These are phyloP conservation scores for Ogataea salicorniae DNA, from an alignment of 805 yeast species.

Conservation along the genomic window DNA sequence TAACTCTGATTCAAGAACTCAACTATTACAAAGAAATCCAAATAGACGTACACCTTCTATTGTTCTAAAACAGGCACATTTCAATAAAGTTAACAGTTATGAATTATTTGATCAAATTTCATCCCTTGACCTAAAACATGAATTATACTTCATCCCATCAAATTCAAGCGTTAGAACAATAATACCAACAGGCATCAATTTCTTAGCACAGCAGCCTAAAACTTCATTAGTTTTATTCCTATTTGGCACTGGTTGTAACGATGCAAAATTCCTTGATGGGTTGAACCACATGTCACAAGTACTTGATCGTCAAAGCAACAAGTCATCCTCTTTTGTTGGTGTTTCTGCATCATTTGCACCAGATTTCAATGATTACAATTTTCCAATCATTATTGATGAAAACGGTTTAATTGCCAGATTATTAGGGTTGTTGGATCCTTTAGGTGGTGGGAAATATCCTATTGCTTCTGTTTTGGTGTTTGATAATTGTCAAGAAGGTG, in stretches of 20 bases:
- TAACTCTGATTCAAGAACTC: background rate
- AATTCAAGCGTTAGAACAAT: too few relatives aligned
- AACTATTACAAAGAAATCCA: background rate
- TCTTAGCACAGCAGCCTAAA: background rate
- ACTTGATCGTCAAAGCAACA: background rate
- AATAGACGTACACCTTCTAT: constrained; percentile 8
- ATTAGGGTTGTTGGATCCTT: constrained; percentile 26
- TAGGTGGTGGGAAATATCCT: constrained; percentile 34
- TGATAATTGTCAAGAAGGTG: constrained; percentile 12
- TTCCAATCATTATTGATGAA: constrained; percentile 27
- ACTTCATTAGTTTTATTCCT: constrained; percentile 10
- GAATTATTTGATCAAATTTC: constrained; percentile 3
- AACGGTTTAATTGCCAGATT: constrained; percentile 22
- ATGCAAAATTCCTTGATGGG: constrained; percentile 9
- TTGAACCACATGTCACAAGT: background rate
- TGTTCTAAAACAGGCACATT: constrained; percentile 19
- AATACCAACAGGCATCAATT: background rate
- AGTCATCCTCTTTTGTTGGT: constrained; percentile 11
- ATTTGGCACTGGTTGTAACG: constrained; percentile 14
- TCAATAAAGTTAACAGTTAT: constrained; percentile 10
- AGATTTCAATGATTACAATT: constrained; percentile 9
- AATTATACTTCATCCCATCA: too few relatives aligned
- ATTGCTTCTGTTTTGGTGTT: constrained; percentile 26
- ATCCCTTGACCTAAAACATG: background rate
- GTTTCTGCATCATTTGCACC: constrained; percentile 18